phyloP scores from a whole-genome alignment of 345 rosid species.

The Cardiospermum halicacabum region DNA sequence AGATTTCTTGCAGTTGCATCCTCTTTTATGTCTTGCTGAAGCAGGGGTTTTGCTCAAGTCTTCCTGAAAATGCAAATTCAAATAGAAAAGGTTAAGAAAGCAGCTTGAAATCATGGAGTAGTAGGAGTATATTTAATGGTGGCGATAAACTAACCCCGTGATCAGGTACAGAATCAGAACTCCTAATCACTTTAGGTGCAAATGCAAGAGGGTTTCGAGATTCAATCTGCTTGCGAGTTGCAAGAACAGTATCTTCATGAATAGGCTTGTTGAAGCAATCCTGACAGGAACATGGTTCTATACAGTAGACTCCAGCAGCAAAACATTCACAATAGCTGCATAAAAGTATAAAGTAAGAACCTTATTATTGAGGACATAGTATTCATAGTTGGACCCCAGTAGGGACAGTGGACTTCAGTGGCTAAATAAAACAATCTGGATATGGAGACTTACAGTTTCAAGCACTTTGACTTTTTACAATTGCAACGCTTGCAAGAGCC shows the following conservation, averaged over 20 bases:
- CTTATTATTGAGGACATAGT: background rate
- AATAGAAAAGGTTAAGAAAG: slow-evolving; percentile 10
- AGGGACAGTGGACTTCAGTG: background rate
- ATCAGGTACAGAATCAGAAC: slow-evolving; percentile 50
- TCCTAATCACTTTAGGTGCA: slow-evolving; percentile 93
- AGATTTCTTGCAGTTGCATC: slow-evolving; percentile 98
- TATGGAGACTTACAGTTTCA: slow-evolving; percentile 80
- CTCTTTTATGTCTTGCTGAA: slow-evolving; percentile 94
- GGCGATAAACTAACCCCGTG: slow-evolving; percentile 42
- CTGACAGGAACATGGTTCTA: slow-evolving; percentile 90
- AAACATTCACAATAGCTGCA: slow-evolving; percentile 98
- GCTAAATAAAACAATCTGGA: background rate
- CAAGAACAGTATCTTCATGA: slow-evolving; percentile 85
- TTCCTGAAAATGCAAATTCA: slow-evolving; percentile 43
- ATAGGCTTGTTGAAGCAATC: slow-evolving; percentile 94
- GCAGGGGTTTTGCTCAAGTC: slow-evolving; percentile 83
- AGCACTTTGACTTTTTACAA: slow-evolving; percentile 92
- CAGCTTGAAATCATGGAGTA: slow-evolving; percentile 6
- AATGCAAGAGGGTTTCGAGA: slow-evolving; percentile 97
- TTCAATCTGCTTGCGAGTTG: slow-evolving; percentile 94
- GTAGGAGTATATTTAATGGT: background rate
- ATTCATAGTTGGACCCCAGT: background rate
- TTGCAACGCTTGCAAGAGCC: slow-evolving; percentile 88
- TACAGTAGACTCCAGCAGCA: slow-evolving; percentile 97
- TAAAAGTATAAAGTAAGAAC: slow-evolving; percentile 4